Percentiles rank a stretch among this genome's conserved stretches.
Conservation (phyloP, 768 basidiomycete genomes). For the Porphyrellus cyaneotinctus region DNA sequence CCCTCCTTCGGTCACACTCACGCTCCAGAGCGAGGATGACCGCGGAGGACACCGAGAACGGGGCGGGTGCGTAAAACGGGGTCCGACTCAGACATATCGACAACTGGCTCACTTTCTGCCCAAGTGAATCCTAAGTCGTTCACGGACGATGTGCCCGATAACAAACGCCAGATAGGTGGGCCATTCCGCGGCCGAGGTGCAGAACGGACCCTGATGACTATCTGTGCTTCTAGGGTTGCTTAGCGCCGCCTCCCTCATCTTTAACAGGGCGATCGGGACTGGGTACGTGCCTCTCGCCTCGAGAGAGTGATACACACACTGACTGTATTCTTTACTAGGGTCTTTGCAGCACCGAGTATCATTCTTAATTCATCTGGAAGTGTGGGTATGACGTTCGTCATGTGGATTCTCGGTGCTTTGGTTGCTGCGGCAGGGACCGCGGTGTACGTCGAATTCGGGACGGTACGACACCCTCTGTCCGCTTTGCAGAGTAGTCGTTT, state of each 20-base stretch:
- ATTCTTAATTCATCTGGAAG: conserved; percentile 67
- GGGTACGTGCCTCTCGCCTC: conserved; percentile 45
- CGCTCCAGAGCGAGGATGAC: background rate
- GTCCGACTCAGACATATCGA: background rate
- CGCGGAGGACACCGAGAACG: conserved; percentile 6
- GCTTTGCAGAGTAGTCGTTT: background rate
- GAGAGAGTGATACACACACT: background rate
- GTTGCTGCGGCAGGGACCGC: conserved; percentile 64
- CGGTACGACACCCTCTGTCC: conserved; percentile 37
- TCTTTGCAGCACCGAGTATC: conserved; percentile 67
- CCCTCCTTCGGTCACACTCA: conserved; percentile 12
- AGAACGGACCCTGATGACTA: background rate
- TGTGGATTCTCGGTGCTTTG: conserved; percentile 68
- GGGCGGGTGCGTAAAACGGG: conserved; percentile 17
- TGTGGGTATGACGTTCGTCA: conserved; percentile 59
- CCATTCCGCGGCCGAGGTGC: conserved; percentile 2
- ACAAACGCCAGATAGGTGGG: conserved; percentile 50
- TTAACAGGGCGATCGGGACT: conserved; percentile 73
- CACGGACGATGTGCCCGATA: conserved; percentile 45
- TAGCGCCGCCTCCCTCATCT: conserved; percentile 62
- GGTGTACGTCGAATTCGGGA: conserved; percentile 74
- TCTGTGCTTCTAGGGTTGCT: conserved; percentile 24
- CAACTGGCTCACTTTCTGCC: background rate
- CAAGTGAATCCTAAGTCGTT: conserved; percentile 5
- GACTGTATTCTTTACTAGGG: conserved; percentile 37